A percentile compares a stretch with the other conserved stretches of the same genome.
These are phyloP conservation scores for Aspergillus fumigatus DNA, from an alignment of 2,329 filamentous ascomycete genomes.

Conservation along the genomic window DNA sequence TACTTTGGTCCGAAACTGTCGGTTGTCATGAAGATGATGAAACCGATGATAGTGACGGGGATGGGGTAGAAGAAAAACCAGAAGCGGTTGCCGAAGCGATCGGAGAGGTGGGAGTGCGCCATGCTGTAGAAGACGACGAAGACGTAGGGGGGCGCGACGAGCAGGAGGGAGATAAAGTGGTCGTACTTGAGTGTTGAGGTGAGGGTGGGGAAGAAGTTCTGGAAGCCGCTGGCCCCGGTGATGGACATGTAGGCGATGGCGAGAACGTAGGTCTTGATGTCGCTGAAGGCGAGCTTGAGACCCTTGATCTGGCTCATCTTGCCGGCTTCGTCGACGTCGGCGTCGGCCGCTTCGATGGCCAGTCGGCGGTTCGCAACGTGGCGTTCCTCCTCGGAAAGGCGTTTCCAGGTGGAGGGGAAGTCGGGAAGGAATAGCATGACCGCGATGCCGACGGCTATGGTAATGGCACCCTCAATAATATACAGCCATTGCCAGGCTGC, in stretches of 20 bases:
- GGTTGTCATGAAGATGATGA: constrained; percentile 52
- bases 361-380: constrained; percentile 46
- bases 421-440: constrained; percentile 35
- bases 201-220: constrained; percentile 55
- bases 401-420: constrained; percentile 44
- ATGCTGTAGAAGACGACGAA: constrained; percentile 50
- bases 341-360: constrained; percentile 48
- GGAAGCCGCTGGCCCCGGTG: constrained; percentile 49
- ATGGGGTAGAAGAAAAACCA: constrained; percentile 53
- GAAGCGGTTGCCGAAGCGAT: constrained; percentile 44
- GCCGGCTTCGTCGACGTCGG: constrained; percentile 46
- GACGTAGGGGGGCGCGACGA: constrained; percentile 51
- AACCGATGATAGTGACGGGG: constrained; percentile 48
- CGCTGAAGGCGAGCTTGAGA: constrained; percentile 48
- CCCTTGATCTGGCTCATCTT: constrained; percentile 47
- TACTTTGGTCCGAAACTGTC: constrained; percentile 50
- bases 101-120: constrained; percentile 42
- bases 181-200: constrained; percentile 43
- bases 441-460: constrained; percentile 30
- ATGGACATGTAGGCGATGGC: constrained; percentile 46
- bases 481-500: constrained; percentile 40
- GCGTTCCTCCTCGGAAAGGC: constrained; percentile 42
- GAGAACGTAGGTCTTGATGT: constrained; percentile 47
- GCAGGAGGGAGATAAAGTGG: constrained; percentile 46
- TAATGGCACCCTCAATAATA: constrained; percentile 37